phyloP scores from a whole-genome alignment of 306 rosid species.

The Prosopis cineraria region DNA sequence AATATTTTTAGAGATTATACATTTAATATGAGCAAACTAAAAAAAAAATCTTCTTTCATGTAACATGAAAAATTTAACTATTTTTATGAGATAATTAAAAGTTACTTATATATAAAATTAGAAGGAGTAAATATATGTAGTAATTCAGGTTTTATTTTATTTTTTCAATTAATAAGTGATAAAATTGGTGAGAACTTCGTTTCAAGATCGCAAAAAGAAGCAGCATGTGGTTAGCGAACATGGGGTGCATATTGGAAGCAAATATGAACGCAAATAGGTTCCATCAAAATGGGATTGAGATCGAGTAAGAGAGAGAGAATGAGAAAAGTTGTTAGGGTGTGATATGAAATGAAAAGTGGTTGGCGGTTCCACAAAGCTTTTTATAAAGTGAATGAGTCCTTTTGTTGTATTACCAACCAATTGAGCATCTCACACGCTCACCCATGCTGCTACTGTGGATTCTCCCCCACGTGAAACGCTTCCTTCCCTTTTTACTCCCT shows the following conservation, averaged over 20 bases:
- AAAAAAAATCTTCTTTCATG: not conserved
- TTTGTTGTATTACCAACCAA: conserved; percentile 17
- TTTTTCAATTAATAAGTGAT: not conserved
- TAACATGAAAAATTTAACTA: not conserved
- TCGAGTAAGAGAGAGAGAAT: too few relatives aligned
- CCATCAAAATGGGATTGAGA: not conserved
- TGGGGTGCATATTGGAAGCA: not conserved
- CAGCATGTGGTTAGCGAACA: not conserved
- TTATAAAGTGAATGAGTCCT: conserved; percentile 4
- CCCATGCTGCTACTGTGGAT: not conserved
- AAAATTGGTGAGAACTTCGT: not conserved
- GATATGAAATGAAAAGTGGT: not conserved
- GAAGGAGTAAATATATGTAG: too few relatives aligned
- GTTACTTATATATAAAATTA: too few relatives aligned
- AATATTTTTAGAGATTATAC: too few relatives aligned
- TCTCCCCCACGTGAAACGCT: not conserved
- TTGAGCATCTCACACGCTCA: not conserved
- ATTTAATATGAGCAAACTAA: too few relatives aligned
- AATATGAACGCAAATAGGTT: not conserved
- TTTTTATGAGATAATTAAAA: too few relatives aligned
- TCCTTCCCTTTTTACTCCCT: not conserved
- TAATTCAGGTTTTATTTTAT: not conserved
- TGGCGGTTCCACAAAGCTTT: not conserved
- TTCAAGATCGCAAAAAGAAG: not conserved
- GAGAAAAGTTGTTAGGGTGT: not conserved